Percentiles rank a stretch among this genome's conserved stretches.
phyloP scores from a whole-genome alignment of 352 stramenopile genomes.

The Plasmopara muralis region DNA sequence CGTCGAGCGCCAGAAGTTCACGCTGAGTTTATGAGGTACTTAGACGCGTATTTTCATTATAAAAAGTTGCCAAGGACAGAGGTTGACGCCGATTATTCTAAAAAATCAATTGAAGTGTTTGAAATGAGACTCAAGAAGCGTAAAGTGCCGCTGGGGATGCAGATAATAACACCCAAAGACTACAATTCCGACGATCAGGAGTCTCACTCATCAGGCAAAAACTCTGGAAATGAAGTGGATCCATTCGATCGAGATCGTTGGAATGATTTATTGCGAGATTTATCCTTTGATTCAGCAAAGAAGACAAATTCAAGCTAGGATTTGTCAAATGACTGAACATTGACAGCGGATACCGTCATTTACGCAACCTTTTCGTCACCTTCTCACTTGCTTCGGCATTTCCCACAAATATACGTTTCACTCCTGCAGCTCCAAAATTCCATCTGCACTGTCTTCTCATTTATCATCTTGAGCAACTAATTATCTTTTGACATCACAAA shows the following conservation, averaged over 20 bases:
- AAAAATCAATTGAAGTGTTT: conserved; percentile 74
- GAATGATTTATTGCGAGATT: conserved; percentile 49
- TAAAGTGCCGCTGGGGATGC: conserved; percentile 64
- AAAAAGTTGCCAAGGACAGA: conserved; percentile 55
- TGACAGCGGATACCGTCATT: neutral
- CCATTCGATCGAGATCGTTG: conserved; percentile 64
- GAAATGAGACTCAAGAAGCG: conserved; percentile 71
- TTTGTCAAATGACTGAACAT: neutral
- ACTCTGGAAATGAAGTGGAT: conserved; percentile 23
- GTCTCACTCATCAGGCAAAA: conserved; percentile 40
- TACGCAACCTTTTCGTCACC: too few relatives aligned
- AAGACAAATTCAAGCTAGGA: conserved; percentile 11
- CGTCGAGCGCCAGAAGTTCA: conserved; percentile 50
- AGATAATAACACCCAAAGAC: conserved; percentile 32
- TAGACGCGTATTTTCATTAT: conserved; percentile 72
- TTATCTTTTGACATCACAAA: conserved; percentile 70
- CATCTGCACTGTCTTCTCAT: conserved; percentile 74
- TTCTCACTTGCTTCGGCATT: too few relatives aligned
- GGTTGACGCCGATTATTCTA: conserved; percentile 58
- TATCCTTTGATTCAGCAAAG: conserved; percentile 21
- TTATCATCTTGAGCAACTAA: conserved; percentile 75
- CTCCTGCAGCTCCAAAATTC: conserved; percentile 46
- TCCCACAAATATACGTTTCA: too few relatives aligned
- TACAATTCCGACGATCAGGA: conserved; percentile 25
- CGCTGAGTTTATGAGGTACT: conserved; percentile 56